Percentiles rank a stretch among this genome's conserved stretches.
phyloP scores from a whole-genome alignment of 306 rosid species.

The Elaeagnus macrophylla region DNA sequence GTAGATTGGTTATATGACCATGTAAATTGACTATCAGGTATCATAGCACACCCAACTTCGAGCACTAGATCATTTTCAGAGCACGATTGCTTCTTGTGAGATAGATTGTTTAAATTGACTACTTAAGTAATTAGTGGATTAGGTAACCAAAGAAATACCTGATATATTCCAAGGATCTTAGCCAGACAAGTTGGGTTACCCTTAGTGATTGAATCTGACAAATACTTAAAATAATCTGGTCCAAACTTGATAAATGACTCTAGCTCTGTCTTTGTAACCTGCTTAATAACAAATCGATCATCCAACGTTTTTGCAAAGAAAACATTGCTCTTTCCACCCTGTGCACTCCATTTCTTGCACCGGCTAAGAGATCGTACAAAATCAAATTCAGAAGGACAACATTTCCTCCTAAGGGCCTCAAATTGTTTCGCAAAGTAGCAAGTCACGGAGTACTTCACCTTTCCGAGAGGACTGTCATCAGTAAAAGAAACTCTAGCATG shows the following conservation, averaged over 20 bases:
- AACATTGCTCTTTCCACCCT: constrained; percentile 88
- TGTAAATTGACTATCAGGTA: no score
- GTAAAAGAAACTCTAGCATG: constrained; percentile 67
- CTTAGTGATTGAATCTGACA: constrained; percentile 49
- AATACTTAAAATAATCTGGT: constrained; percentile 63
- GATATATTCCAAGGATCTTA: constrained; percentile 83
- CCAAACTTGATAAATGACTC: constrained; percentile 81
- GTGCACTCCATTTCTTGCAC: constrained; percentile 87
- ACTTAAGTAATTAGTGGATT: neutral
- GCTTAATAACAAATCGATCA: constrained; percentile 71
- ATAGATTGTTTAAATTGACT: constrained; percentile 1
- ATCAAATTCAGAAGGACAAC: constrained; percentile 75
- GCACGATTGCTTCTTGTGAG: neutral
- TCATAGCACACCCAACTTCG: no score
- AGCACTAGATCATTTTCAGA: no score
- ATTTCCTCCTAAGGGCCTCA: constrained; percentile 65
- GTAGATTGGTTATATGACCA: no score
- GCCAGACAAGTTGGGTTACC: constrained; percentile 79
- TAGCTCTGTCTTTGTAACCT: constrained; percentile 79
- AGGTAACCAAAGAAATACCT: constrained; percentile 38
- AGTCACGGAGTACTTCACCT: constrained; percentile 67
- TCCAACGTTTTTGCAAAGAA: constrained; percentile 87
- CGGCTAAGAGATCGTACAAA: constrained; percentile 76
- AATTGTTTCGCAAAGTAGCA: constrained; percentile 67
- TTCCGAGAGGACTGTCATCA: constrained; percentile 60